These are phyloP conservation scores for Lycium ferocissimum DNA, from an alignment of 257 asterid species.

Conservation along the genomic window DNA sequence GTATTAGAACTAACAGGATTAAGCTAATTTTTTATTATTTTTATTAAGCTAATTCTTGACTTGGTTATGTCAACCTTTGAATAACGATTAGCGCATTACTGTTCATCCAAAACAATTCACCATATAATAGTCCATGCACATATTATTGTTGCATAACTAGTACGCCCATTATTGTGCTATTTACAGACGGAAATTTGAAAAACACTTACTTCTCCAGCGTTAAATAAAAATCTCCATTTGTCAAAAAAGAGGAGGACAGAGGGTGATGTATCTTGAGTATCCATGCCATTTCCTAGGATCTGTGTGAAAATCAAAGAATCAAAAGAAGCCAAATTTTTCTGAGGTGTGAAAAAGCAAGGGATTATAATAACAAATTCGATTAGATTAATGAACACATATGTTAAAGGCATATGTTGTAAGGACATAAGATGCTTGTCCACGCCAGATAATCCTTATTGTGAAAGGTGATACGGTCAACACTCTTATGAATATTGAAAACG, in stretches of 20 bases:
- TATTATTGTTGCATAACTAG: neutral
- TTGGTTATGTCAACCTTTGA: neutral
- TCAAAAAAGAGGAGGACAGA: slow-evolving; percentile 70
- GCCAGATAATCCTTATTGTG: no score
- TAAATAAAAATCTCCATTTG: slow-evolving; percentile 80
- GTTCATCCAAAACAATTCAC: neutral
- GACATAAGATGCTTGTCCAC: no score
- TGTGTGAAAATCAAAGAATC: slow-evolving; percentile 44
- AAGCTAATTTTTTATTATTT: no score
- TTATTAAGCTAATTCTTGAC: neutral
- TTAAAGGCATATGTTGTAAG: no score
- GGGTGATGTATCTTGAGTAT: slow-evolving; percentile 93
- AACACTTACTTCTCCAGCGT: slow-evolving; percentile 91
- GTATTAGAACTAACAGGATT: neutral
- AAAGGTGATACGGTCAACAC: no score
- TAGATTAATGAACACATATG: neutral
- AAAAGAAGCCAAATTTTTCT: neutral
- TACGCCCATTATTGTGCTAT: neutral
- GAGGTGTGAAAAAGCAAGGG: no score
- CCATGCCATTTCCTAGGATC: slow-evolving; percentile 98
- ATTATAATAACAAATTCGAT: neutral
- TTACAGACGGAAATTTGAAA: neutral
- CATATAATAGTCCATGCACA: neutral
- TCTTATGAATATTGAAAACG: no score
- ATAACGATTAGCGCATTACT: neutral